A percentile compares a stretch with the other conserved stretches of the same genome.
Evolutionary conservation across 2,329 filamentous ascomycete genomes (phyloP).

Genomic region (Venturia asperata): DNA sequence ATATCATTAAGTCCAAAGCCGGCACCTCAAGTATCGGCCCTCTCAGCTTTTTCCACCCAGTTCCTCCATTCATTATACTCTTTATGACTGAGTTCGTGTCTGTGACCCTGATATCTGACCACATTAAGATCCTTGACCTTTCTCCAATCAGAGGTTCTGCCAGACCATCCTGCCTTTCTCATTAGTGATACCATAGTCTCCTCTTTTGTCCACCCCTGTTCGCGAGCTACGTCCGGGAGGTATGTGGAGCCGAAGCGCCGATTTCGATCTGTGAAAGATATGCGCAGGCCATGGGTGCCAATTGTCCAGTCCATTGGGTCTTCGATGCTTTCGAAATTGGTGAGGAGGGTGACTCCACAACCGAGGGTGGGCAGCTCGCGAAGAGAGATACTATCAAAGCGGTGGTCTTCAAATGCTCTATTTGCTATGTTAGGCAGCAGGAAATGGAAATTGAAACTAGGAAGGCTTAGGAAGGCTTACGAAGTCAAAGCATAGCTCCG

Average conservation of each 20-base stretch:
- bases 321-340: constrained; percentile 69
- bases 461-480: constrained; percentile 37
- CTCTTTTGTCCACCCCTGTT: constrained; percentile 94
- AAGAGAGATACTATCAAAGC: constrained; percentile 51
- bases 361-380: constrained; percentile 34
- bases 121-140: constrained; percentile 67
- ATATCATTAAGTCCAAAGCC: background rate
- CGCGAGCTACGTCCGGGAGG: constrained; percentile 79
- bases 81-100: constrained; percentile 59
- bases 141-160: constrained; percentile 59
- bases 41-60: constrained; percentile 49
- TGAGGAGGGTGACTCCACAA: constrained; percentile 66
- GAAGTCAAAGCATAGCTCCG: constrained; percentile 77
- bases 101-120: constrained; percentile 80
- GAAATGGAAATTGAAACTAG: background rate
- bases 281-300: constrained; percentile 78
- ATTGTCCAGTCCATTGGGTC: constrained; percentile 78
- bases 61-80: constrained; percentile 76
- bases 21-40: background rate
- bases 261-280: constrained; percentile 70
- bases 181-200: constrained; percentile 85
- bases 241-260: constrained; percentile 80
- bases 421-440: constrained; percentile 10
- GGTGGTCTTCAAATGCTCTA: constrained; percentile 57
- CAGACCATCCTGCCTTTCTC: constrained; percentile 89